Percentiles rank a stretch among this genome's conserved stretches.
Evolutionary conservation across 2,329 filamentous ascomycete species (phyloP).

Genomic region (Rhynchosporium graminicola): DNA sequence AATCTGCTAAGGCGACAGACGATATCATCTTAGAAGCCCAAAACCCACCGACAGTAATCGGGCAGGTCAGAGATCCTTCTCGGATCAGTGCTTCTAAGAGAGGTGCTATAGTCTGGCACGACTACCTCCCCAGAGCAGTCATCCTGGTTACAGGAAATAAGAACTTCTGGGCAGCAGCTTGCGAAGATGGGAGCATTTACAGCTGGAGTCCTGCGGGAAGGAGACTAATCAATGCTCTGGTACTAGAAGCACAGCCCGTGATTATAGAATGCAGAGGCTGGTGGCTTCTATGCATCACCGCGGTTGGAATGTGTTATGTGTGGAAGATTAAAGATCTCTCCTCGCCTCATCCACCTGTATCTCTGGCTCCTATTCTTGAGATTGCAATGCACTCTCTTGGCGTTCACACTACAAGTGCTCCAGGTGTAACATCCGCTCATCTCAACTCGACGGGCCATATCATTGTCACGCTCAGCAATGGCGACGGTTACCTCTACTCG

Average conservation of each 20-base stretch:
- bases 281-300: slow-evolving; percentile 88
- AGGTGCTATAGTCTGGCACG: slow-evolving; percentile 85
- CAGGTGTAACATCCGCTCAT: slow-evolving; percentile 86
- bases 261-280: slow-evolving; percentile 88
- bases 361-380: slow-evolving; percentile 84
- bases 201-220: slow-evolving; percentile 92
- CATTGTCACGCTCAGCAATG: slow-evolving; percentile 88
- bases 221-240: slow-evolving; percentile 78
- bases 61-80: slow-evolving; percentile 74
- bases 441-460: slow-evolving; percentile 86
- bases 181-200: slow-evolving; percentile 88
- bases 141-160: slow-evolving; percentile 90
- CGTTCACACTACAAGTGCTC: slow-evolving; percentile 72
- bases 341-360: slow-evolving; percentile 86
- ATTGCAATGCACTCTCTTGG: slow-evolving; percentile 79
- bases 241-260: slow-evolving; percentile 89
- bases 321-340: slow-evolving; percentile 87
- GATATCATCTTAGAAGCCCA: slow-evolving; percentile 84
- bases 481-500: slow-evolving; percentile 91
- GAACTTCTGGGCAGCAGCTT: slow-evolving; percentile 88
- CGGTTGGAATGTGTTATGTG: slow-evolving; percentile 85
- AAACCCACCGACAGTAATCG: slow-evolving; percentile 67
- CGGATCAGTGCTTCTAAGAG: slow-evolving; percentile 80
- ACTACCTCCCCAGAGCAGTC: slow-evolving; percentile 83
- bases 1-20: slow-evolving; percentile 63